Evolutionary conservation across 2,329 filamentous ascomycete species (phyloP), one percentile per base, ranked within the genome.

Genomic region (Phialocephala sp.): DNA sequence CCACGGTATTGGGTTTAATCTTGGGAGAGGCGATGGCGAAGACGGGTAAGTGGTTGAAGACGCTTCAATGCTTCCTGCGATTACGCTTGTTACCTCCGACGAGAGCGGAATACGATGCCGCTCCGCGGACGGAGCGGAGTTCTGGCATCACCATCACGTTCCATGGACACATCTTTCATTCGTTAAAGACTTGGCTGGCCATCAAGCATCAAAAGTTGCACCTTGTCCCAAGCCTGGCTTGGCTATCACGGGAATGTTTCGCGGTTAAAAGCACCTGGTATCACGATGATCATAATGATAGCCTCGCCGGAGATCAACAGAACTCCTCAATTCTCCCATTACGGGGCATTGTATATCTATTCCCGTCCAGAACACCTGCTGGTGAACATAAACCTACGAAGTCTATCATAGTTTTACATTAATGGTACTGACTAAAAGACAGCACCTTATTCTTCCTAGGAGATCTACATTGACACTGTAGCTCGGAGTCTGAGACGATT

Each of bases 161-260:
- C 55, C 55, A 41, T 32, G 55, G 55, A 39, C 11, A 57, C 32
- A 41, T 57, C 39, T 41, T 37, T 41, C 32, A 57, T 57, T 57
- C 35, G 55, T 35, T 39, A 24, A 14, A 15, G 15, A 43, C 15
- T 6, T 43, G 14, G 41, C 41, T n/a, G 15, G 41, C 41, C 41
- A 18, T 18, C 15, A 43, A 43, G n/a, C 11, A 41, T 32, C 27
- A 32, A 41, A 41, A 8, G 41, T 18, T 43, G 15, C 6, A 32
- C 27, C 27, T 43, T 43, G 41, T 43, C 15, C 41, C 41, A 43
- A 43, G 6, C 11, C 6, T 43, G 41, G 41, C 41, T 18, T 12
- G 37, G 37, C 15, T 18, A 41, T 41, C 37, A 41, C 9, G 37
- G 11, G 4, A 41, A 41, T 41, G 37, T 12, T 41, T 41, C 15